Evolutionary conservation across 805 yeast species (phyloP), one percentile per base, ranked within the genome.

Genomic region (Blastobotrys peoriensis): DNA sequence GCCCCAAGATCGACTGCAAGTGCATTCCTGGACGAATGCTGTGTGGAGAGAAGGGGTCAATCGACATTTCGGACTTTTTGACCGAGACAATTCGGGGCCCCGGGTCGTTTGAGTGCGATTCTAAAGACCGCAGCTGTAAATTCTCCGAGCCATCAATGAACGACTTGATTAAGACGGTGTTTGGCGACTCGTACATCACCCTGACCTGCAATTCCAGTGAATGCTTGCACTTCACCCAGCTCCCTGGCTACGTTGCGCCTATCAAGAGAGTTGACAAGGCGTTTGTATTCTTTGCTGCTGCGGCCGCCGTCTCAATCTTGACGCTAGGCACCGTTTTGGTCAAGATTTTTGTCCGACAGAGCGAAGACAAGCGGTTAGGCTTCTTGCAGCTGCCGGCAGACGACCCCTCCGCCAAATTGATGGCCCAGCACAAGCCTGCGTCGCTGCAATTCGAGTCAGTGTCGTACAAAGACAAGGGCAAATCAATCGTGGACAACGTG

Each of bases 101-200:
- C 0, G 98, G 96, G 25, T 89, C 84, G 50, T 88, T 93, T 57
- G 67, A 78, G 3, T 93, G 98, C 66, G 86, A 87, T 61, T 62
- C 85, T 18, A 62, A 66, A 4, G 61, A 74, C 13, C 76, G 71
- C 35, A 65, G 70, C 38, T 93, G 98, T 67, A 71, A 71, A 38
- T 93, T 93, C 58, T 81, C 91, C 2, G 98, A 93, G 60, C 98
- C 98, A 37, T 81, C 93, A 44, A 91, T 93, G 97, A 86, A 93
- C 65, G 94, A 86, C 52, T 73, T 93, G 57, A 93, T 93, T 46
- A 72, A 79, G 47, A 79, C 86, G 5, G 95, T 93, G 2, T 93
- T 93, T 66, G 98, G 98, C n/a, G 98, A 93, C 60, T 86, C 91
- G 1, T 75, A 79, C 53, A 93, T 93, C 58, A 82, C 89, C 1